Percentiles rank a stretch among this genome's conserved stretches.
Evolutionary conservation across 176 grass and related monocot genomes (phyloP).

Genomic region (Calamus simplicifolius): DNA sequence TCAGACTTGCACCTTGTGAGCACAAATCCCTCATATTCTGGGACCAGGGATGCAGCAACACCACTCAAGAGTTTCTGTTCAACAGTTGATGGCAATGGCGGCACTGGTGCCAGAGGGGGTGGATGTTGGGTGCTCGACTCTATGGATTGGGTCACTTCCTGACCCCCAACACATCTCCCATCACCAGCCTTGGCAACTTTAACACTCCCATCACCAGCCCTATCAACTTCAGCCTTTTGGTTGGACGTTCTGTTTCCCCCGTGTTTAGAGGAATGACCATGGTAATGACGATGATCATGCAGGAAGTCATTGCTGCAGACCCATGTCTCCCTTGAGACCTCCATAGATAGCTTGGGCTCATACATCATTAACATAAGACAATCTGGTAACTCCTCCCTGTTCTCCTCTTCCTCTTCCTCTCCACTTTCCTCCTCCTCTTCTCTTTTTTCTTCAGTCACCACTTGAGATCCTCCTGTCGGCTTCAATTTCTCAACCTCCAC

Average conservation of each 20-base stretch:
- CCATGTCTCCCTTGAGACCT: conserved; percentile 95
- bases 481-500: too few relatives aligned
- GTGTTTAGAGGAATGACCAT: conserved; percentile 13
- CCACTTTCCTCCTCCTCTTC: conserved; percentile 12
- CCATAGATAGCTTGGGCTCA: conserved; percentile 96
- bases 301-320: conserved; percentile 81
- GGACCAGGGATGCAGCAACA: conserved; percentile 10
- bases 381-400: conserved; percentile 49
- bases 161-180: background rate
- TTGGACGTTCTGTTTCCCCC: too few relatives aligned
- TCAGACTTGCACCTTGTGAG: conserved; percentile 90
- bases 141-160: background rate
- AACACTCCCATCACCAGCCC: background rate
- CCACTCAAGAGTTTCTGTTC: conserved; percentile 46
- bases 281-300: conserved; percentile 52
- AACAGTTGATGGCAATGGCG: background rate
- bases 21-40: conserved; percentile 53
- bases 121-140: background rate
- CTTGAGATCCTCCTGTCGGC: too few relatives aligned
- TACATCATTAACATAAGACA: conserved; percentile 97
- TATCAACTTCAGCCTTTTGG: too few relatives aligned
- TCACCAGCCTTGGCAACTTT: background rate
- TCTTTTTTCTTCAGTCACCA: conserved; percentile 36
- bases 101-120: conserved; percentile 1
- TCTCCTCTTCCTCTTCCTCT: conserved; percentile 12